Evolutionary conservation across 2,329 filamentous ascomycete species (phyloP).

Genomic region (Botrytis porri): DNA sequence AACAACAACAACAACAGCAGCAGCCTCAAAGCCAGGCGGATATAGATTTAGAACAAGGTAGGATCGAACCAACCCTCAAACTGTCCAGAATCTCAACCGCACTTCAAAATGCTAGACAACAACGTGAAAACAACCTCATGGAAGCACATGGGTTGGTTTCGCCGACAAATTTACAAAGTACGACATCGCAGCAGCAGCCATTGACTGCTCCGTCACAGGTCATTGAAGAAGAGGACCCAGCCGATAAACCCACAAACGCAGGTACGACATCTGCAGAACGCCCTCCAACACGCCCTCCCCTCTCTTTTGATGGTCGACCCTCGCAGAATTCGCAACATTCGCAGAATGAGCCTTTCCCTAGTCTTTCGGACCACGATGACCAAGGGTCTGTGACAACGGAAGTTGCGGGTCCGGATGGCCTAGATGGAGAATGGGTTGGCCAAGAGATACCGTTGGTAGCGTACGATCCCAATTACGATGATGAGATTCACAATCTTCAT

Average conservation of each 20-base stretch:
- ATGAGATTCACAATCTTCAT: slow-evolving; percentile 35
- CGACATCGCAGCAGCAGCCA: slow-evolving; percentile 11
- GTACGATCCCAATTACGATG: slow-evolving; percentile 27
- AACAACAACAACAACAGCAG: slow-evolving; percentile 35
- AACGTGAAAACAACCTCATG: slow-evolving; percentile 27
- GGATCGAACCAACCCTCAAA: slow-evolving; percentile 38
- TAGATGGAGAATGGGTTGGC: slow-evolving; percentile 25
- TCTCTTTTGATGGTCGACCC: slow-evolving; percentile 5
- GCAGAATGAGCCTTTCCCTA: slow-evolving; percentile 18
- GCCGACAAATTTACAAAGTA: slow-evolving; percentile 11
- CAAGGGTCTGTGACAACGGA: slow-evolving; percentile 27
- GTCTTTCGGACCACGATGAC: slow-evolving; percentile 23
- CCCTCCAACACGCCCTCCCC: neutral
- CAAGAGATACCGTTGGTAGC: slow-evolving; percentile 27
- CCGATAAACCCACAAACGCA: neutral
- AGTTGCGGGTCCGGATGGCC: slow-evolving; percentile 23
- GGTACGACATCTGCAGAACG: neutral
- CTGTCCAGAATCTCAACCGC: slow-evolving; percentile 27
- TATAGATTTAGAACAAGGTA: slow-evolving; percentile 44
- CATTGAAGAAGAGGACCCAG: slow-evolving; percentile 21
- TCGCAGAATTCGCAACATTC: neutral
- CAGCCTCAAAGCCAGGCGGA: slow-evolving; percentile 39
- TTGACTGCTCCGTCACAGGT: slow-evolving; percentile 22
- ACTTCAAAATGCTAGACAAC: slow-evolving; percentile 27
- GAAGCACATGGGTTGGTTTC: slow-evolving; percentile 19